phyloP scores from a whole-genome alignment of 768 basidiomycete species.

The Mycena latifolia region DNA sequence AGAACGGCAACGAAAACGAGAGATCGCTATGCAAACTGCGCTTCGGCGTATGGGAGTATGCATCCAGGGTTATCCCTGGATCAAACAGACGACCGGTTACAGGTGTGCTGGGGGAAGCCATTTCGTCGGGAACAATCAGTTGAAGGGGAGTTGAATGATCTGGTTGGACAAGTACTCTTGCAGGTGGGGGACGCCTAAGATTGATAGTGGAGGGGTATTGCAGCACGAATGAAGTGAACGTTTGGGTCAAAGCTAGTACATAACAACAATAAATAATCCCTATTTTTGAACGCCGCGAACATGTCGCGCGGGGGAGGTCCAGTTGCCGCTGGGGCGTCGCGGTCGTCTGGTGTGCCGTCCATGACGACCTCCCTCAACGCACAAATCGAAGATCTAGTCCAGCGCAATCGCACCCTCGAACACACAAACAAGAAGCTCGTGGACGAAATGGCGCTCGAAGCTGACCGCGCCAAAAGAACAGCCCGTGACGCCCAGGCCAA shows the following conservation, averaged over 20 bases:
- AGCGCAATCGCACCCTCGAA: constrained; percentile 74
- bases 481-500: constrained; percentile 59
- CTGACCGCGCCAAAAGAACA: constrained; percentile 54
- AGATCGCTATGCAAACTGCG: constrained; percentile 38
- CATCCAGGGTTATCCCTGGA: constrained; percentile 39
- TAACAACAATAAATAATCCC: too few species aligned
- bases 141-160: too few species aligned
- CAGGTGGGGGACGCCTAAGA: too few species aligned
- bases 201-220: too few species aligned
- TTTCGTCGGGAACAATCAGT: constrained; percentile 28
- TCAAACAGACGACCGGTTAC: constrained; percentile 39
- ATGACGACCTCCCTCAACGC: constrained; percentile 71
- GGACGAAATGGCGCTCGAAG: constrained; percentile 60
- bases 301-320: constrained; percentile 28
- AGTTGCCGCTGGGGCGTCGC: constrained; percentile 10
- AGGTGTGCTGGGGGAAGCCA: constrained; percentile 41
- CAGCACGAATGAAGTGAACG: too few species aligned
- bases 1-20: constrained; percentile 28
- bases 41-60: constrained; percentile 40
- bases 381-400: constrained; percentile 82
- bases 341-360: constrained; percentile 39
- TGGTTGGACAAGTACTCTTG: too few species aligned
- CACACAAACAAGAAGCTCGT: constrained; percentile 68
- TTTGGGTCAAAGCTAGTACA: too few species aligned
- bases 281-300: too few species aligned